These are phyloP conservation scores for Sanghuangporus sanghuang DNA, from an alignment of 1,284 basidiomycete genomes.

Conservation along the genomic window DNA sequence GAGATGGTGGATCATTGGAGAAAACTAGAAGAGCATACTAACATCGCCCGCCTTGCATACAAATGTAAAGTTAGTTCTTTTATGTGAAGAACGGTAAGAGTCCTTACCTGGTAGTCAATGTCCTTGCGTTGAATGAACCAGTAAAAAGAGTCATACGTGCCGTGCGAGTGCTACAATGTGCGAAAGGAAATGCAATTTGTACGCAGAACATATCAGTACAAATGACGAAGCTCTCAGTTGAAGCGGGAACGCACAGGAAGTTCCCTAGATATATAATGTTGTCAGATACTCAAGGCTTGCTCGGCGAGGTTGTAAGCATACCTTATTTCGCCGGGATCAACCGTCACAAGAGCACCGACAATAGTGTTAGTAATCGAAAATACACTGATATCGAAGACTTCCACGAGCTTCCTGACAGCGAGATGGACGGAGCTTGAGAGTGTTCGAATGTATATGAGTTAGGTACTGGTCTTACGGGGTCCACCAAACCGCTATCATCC, in stretches of 20 bases:
- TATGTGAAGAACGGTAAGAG: neutral
- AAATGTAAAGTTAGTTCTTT: neutral
- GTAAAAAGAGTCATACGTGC: conserved; percentile 42
- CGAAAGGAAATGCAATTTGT: neutral
- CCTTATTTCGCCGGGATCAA: conserved; percentile 56
- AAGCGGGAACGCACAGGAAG: conserved; percentile 40
- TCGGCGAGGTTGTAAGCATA: conserved; percentile 22
- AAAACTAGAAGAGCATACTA: conserved; percentile 30
- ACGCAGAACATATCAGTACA: neutral
- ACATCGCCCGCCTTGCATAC: conserved; percentile 47
- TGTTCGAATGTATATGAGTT: conserved; percentile 46
- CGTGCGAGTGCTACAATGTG: conserved; percentile 35
- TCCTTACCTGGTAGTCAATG: conserved; percentile 37
- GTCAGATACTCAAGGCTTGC: neutral
- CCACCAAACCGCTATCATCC: conserved; percentile 34
- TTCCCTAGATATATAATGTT: conserved; percentile 30
- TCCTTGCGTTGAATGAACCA: conserved; percentile 32
- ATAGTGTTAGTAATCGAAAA: conserved; percentile 54
- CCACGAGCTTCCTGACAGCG: conserved; percentile 46
- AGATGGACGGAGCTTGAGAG: conserved; percentile 39
- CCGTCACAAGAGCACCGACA: conserved; percentile 50
- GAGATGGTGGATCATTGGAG: neutral
- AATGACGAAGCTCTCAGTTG: neutral
- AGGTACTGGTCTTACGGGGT: conserved; percentile 39
- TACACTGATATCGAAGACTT: conserved; percentile 54